Evolutionary conservation across 129 eudicot genomes (phyloP).

Genomic region (Saposhnikovia divaricata): DNA sequence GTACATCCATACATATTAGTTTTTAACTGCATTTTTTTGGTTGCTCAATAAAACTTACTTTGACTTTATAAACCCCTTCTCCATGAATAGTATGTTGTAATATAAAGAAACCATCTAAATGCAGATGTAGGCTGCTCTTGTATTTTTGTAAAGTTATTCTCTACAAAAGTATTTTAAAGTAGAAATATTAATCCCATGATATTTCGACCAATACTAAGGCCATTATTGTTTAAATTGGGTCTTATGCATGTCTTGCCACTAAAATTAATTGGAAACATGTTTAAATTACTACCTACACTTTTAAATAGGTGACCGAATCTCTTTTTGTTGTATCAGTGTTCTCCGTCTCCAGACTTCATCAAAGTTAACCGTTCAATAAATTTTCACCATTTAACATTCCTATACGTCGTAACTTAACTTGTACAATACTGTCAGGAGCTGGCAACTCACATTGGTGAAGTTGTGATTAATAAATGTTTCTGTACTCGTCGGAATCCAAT

Average conservation of each 20-base stretch:
- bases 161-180: background rate
- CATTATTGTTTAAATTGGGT: background rate
- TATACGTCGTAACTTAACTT: background rate
- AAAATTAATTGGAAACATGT: background rate
- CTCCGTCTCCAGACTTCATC: background rate
- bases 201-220: background rate
- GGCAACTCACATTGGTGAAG: constrained; percentile 98
- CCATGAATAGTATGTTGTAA: background rate
- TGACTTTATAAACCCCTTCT: background rate
- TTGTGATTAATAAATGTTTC: constrained; percentile 94
- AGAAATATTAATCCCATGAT: background rate
- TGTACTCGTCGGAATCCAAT: constrained; percentile 97
- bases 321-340: background rate
- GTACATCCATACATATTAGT: constrained; percentile 21
- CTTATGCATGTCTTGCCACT: background rate
- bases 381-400: background rate
- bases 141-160: background rate
- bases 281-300: background rate
- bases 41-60: constrained; percentile 1
- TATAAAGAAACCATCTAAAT: background rate
- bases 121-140: background rate
- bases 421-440: constrained; percentile 44
- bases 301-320: background rate
- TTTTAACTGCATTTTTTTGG: background rate
- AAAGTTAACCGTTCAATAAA: background rate